Evolutionary conservation across 257 asterid genomes (phyloP).

Genomic region (Solanum sejunctum): DNA sequence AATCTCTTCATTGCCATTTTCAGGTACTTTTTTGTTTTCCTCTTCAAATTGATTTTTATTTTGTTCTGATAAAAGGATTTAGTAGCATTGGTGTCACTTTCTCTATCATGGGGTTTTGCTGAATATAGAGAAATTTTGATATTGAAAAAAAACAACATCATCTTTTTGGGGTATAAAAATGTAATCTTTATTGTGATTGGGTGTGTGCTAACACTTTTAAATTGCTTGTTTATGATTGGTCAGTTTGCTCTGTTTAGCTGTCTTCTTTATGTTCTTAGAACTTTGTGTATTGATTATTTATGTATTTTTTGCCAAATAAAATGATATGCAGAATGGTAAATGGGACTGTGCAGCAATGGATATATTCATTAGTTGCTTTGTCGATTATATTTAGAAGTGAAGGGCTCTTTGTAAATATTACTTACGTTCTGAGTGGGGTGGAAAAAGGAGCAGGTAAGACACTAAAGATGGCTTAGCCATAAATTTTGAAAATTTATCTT

Average conservation of each 20-base stretch:
- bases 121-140: not conserved
- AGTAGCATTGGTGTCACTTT: not conserved
- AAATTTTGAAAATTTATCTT: not conserved
- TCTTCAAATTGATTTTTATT: not conserved
- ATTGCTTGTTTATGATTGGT: not conserved
- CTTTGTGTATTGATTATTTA: not conserved
- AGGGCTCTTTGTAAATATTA: slow-evolving; percentile 28
- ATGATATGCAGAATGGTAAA: slow-evolving; percentile 22
- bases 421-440: slow-evolving; percentile 41
- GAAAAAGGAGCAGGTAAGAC: slow-evolving; percentile 61
- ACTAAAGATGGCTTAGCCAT: not conserved
- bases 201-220: not conserved
- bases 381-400: slow-evolving; percentile 9
- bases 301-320: not conserved
- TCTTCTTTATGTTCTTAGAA: not conserved
- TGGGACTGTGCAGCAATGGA: slow-evolving; percentile 15
- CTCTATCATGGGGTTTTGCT: not conserved
- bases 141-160: not conserved
- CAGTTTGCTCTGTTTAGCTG: not conserved
- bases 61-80: not conserved
- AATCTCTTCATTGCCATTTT: slow-evolving; percentile 1
- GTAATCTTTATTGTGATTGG: not conserved
- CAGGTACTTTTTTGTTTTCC: not conserved
- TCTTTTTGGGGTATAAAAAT: not conserved
- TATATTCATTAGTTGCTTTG: slow-evolving; percentile 9